Percentiles rank a stretch among this genome's conserved stretches.
Conservation (phyloP, 257 asterid genomes). For the Penstemon barbatus region DNA sequence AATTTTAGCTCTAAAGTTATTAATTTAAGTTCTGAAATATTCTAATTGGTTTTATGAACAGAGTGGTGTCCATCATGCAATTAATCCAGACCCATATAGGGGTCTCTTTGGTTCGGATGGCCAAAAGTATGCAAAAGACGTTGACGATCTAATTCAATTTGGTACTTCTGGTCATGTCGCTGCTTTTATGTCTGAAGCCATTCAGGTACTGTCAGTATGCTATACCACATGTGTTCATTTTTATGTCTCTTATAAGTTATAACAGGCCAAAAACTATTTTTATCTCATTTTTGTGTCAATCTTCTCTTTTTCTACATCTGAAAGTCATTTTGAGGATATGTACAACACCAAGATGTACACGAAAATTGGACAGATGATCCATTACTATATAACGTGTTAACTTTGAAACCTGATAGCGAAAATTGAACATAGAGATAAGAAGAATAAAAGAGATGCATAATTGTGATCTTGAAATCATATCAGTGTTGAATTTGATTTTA, state of each 20-base stretch:
- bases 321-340: too few species aligned
- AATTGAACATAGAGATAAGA: too few species aligned
- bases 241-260: neutral
- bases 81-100: conserved; percentile 75
- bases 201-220: conserved; percentile 46
- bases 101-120: conserved; percentile 74
- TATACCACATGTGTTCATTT: neutral
- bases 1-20: neutral
- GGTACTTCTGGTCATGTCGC: conserved; percentile 79
- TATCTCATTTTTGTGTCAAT: too few species aligned
- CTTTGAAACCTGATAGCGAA: too few species aligned
- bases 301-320: too few species aligned
- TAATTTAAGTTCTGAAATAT: neutral
- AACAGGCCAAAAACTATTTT: neutral
- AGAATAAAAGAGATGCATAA: too few species aligned
- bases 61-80: conserved; percentile 79
- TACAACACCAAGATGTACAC: too few species aligned
- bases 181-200: conserved; percentile 72
- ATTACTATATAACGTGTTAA: too few species aligned
- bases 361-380: too few species aligned
- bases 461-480: too few species aligned
- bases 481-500: too few species aligned
- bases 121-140: conserved; percentile 56
- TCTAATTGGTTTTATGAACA: conserved; percentile 27
- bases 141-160: conserved; percentile 60